phyloP scores from a whole-genome alignment of 2,329 filamentous ascomycete species.

The Chaetomium globosum region DNA sequence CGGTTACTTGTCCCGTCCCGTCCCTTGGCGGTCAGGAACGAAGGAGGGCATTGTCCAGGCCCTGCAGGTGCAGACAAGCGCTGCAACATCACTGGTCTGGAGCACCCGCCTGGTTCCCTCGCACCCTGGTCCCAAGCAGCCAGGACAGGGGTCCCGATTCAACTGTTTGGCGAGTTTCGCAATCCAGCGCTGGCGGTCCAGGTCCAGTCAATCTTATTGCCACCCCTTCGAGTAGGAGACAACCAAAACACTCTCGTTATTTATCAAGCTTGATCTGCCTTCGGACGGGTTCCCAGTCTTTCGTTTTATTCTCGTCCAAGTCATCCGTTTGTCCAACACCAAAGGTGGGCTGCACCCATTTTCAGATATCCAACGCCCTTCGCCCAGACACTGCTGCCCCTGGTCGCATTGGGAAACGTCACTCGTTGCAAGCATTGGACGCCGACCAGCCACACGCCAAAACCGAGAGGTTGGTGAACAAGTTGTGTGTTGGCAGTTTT shows the following conservation, averaged over 20 bases:
- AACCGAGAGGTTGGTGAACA: constrained; percentile 31
- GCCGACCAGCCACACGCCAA: constrained; percentile 30
- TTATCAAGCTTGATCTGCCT: constrained; percentile 25
- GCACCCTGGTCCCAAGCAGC: constrained; percentile 20
- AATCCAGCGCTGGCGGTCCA: constrained; percentile 20
- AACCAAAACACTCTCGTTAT: constrained; percentile 21
- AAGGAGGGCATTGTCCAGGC: constrained; percentile 19
- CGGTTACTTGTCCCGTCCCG: constrained; percentile 25
- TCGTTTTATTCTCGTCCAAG: constrained; percentile 18
- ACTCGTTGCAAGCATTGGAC: constrained; percentile 13
- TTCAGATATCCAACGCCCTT: not conserved
- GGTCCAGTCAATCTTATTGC: constrained; percentile 23
- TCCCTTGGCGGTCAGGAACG: constrained; percentile 22
- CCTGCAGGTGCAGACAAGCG: constrained; percentile 28
- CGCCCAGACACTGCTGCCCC: constrained; percentile 1
- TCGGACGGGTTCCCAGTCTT: constrained; percentile 8
- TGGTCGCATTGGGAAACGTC: constrained; percentile 25
- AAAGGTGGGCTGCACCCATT: not conserved
- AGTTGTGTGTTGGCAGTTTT: constrained; percentile 22
- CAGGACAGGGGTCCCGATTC: constrained; percentile 32
- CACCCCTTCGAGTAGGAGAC: constrained; percentile 6
- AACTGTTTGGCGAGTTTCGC: constrained; percentile 37
- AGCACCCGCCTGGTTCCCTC: constrained; percentile 22
- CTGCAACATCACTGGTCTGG: constrained; percentile 29
- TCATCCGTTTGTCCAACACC: not conserved